phyloP scores from a whole-genome alignment of 306 rosid genomes.

The Alnus glutinosa region DNA sequence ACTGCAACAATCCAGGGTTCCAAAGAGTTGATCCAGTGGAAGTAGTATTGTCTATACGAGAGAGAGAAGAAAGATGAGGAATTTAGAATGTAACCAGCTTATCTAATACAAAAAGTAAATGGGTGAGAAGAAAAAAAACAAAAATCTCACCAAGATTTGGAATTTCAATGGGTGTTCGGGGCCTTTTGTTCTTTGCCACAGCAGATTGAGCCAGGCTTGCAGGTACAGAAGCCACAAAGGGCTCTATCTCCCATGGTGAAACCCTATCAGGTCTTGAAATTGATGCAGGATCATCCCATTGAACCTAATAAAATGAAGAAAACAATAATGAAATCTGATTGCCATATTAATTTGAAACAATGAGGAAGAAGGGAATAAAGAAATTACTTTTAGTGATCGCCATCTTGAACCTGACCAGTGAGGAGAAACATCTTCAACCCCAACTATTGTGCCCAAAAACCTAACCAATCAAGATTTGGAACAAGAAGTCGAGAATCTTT shows the following conservation, averaged over 20 bases:
- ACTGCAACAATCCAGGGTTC: conserved; percentile 49
- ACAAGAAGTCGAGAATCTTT: conserved; percentile 15
- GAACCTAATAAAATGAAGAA: conserved; percentile 58
- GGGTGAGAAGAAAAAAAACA: background rate
- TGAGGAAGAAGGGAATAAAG: conserved; percentile 7
- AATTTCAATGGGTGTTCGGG: conserved; percentile 63
- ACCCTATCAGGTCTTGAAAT: conserved; percentile 84
- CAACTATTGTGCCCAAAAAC: conserved; percentile 87
- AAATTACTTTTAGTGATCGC: conserved; percentile 81
- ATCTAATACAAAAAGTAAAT: background rate
- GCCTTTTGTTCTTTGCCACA: conserved; percentile 65
- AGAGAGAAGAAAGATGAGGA: conserved; percentile 9
- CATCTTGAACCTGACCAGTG: conserved; percentile 76
- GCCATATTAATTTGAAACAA: background rate
- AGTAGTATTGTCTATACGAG: conserved; percentile 42
- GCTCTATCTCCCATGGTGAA: conserved; percentile 94
- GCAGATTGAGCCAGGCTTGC: conserved; percentile 52
- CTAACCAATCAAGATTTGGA: conserved; percentile 41
- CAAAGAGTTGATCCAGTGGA: conserved; percentile 56
- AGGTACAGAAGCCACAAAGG: conserved; percentile 54
- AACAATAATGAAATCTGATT: conserved; percentile 11
- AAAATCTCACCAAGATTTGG: conserved; percentile 52
- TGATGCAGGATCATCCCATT: conserved; percentile 92
- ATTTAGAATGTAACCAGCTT: conserved; percentile 21
- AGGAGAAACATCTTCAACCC: conserved; percentile 73